Base-by-base conservation (phyloP, 2,329 filamentous ascomycete genomes). In the Penicillium digitatum region DNA sequence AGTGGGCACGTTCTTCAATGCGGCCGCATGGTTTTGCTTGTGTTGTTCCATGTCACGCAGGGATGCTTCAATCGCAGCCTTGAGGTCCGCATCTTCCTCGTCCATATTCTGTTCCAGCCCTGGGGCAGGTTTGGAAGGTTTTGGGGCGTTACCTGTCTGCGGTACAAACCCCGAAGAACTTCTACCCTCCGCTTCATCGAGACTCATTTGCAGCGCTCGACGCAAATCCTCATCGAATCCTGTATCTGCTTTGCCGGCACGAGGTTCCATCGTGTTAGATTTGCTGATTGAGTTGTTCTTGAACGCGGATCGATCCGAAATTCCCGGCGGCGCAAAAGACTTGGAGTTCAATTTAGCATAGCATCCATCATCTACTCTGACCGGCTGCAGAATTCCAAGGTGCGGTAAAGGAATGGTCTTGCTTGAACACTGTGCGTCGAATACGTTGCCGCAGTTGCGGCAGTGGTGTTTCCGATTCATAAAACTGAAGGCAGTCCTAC, bases 401-500 rank as follows among this genome's bases (percentile, higher is more conserved):
- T 97, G 94, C 14, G 94, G 93, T 16, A 99, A 79, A 5, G 94
- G 87, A 38, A 96, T 82, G 22, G 82, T 85, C 77, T 97, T 97
- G 78, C 85, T 87, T 14, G 93, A 97, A 70, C 94, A 99, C 66
- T 94, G 87, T 61, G 93, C 90, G 70, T 96, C 95, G 72, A 99
- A 99, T 67, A 95, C 94, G 74, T 94, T 96, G 48, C 94, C 94
- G 69, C 94, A 99, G 73, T 99, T 99, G 62, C 94, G 87, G 69
- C 94, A 99, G 73, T 99, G 94, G 71, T 99, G 94, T 72, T 97
- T 99, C 68, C 94, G 87, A 73, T 99, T 99, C 53, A 93, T 99
- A 69, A 99, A 96, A 45, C 90, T 96, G 67, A 99, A 99, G 18
- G 90, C 77, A 12, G 93, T 96, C 64, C 94, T 86, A 73, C 94